Evolutionary conservation across 148 eudicot genomes (phyloP), one percentile per base, ranked within the genome.

Genomic region (Chenopodium quinoa): DNA sequence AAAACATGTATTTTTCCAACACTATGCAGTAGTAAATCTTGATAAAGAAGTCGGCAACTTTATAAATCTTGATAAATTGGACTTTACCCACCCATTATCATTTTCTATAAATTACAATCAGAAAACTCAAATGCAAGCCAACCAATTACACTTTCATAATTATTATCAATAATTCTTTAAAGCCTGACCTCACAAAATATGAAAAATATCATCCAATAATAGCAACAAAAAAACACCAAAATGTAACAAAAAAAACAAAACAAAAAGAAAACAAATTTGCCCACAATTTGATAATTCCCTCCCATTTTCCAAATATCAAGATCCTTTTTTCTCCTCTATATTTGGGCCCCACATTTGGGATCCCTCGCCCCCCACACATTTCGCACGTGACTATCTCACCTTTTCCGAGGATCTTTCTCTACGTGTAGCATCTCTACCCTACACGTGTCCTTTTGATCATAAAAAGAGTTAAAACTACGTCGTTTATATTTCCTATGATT

Each of bases 341-440:
- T 19, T 14, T 4, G 62, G 62, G 62, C 22, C 60, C 62, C n/a
- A 56, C 62, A 56, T 56, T 56, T 56, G 16, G 22, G 67, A 65
- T 48, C 37, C 54, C n/a, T 65, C 19, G 62, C 62, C 25, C 31
- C 23, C 23, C 77, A 68, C 32, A n/a, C 40, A 56, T 60, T 31
- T 78, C 29, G 16, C 81, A 77, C 81, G 75, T 79, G 81, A 79
- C 71, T 23, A 13, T 37, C n/a, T 74, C 14, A 32, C 60, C 60
- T 5, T 7, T 77, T 23, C 13, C 37, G 14, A 37, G 11, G 27
- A 4, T 27, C 32, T 37, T 47, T 14, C 17, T 11, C 37, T 62
- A 7, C 66, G 63, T 12, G 5, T 44, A 16, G 25, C 20, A 25
- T 66, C 3, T 4, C 0, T 1, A 17, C 7, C 1, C 27, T 14